Evolutionary conservation across 2,329 filamentous ascomycete species (phyloP).

Genomic region (Geosmithia morbida): DNA sequence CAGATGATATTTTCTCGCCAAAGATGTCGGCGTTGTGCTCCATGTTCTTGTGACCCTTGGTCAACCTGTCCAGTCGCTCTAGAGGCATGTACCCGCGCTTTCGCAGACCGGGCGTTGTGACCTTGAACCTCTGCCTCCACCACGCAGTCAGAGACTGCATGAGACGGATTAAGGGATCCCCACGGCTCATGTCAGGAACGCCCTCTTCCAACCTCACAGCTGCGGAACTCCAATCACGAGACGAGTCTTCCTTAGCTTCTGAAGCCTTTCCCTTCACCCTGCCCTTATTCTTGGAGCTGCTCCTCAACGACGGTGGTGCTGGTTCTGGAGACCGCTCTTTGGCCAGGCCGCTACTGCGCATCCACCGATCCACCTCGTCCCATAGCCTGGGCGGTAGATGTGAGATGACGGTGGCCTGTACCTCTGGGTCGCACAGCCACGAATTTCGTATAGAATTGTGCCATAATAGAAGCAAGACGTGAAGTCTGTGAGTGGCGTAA

Average conservation of each 20-base stretch:
- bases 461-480: constrained; percentile 77
- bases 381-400: constrained; percentile 54
- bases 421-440: constrained; percentile 65
- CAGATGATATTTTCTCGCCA: constrained; percentile 58
- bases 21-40: constrained; percentile 47
- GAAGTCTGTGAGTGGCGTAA: constrained; percentile 68
- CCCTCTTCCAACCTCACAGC: constrained; percentile 58
- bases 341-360: constrained; percentile 49
- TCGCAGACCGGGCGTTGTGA: constrained; percentile 66
- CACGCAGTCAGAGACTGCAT: constrained; percentile 65
- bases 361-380: constrained; percentile 63
- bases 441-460: constrained; percentile 78
- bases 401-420: constrained; percentile 64
- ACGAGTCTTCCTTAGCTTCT: constrained; percentile 14
- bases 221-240: constrained; percentile 53
- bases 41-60: constrained; percentile 53
- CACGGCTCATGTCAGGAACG: constrained; percentile 62
- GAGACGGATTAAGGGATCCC: constrained; percentile 67
- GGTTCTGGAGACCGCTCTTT: constrained; percentile 18
- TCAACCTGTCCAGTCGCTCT: constrained; percentile 58
- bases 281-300: constrained; percentile 14
- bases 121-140: constrained; percentile 75
- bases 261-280: constrained; percentile 22
- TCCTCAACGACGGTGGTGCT: constrained; percentile 9
- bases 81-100: constrained; percentile 81